Conservation (phyloP, 345 rosid species). For the Acer yangbiense region DNA sequence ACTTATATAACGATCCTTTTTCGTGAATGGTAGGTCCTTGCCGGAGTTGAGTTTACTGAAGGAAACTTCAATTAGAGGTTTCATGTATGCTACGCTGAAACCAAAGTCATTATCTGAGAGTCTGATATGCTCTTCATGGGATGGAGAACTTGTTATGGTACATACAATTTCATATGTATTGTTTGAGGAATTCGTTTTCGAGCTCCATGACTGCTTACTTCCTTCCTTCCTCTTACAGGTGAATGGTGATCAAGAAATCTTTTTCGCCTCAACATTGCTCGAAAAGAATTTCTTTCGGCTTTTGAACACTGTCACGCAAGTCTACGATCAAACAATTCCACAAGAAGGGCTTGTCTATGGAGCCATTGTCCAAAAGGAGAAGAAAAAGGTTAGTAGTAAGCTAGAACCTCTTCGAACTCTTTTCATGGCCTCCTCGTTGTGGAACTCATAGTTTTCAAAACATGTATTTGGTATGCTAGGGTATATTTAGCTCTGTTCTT, state of each 20-base stretch:
- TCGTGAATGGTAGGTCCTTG: slow-evolving; percentile 51
- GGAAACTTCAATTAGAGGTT: slow-evolving; percentile 69
- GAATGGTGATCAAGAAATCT: slow-evolving; percentile 76
- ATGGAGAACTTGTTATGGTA: slow-evolving; percentile 83
- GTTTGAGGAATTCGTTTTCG: background rate
- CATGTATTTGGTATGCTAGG: slow-evolving; percentile 38
- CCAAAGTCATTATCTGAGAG: slow-evolving; percentile 46
- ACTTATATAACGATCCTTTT: slow-evolving; percentile 1
- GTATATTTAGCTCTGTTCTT: slow-evolving; percentile 86
- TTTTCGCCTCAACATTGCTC: slow-evolving; percentile 52
- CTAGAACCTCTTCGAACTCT: slow-evolving; percentile 4
- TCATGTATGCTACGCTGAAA: slow-evolving; percentile 49
- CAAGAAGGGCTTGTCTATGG: slow-evolving; percentile 40
- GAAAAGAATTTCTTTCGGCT: slow-evolving; percentile 69
- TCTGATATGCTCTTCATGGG: slow-evolving; percentile 61
- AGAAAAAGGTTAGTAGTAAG: slow-evolving; percentile 58
- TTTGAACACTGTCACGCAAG: slow-evolving; percentile 51
- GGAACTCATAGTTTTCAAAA: slow-evolving; percentile 8
- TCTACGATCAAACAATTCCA: slow-evolving; percentile 47
- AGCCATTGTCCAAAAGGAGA: slow-evolving; percentile 54
- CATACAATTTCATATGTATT: slow-evolving; percentile 11
- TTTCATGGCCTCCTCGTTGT: background rate
- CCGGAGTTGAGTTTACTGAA: slow-evolving; percentile 72
- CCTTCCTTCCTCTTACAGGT: slow-evolving; percentile 42
- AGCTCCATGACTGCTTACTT: background rate